Evolutionary conservation across 2,329 filamentous ascomycete genomes (phyloP), one percentile per base, ranked within the genome.

Genomic region (Juglanconis juglandina): DNA sequence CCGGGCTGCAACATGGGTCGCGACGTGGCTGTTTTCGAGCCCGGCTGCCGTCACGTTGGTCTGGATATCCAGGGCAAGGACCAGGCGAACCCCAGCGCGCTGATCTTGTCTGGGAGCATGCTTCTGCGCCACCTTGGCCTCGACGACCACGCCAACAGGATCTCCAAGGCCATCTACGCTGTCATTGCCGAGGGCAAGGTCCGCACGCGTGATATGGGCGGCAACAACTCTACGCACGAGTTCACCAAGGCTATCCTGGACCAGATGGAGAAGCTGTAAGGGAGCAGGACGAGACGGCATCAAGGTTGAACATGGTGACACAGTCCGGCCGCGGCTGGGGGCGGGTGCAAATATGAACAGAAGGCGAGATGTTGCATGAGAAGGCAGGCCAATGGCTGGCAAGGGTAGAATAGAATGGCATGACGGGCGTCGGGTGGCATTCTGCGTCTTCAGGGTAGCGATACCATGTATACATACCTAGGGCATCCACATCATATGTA

Each of bases 61-160:
- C 89, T 99, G 53, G 95, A 99, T 77, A 99, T 99, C 82, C 93
- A 98, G 88, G 95, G 95, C 83, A 97, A 97, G 85, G 93, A 97
- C 79, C 92, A 98, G 83, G 95, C 95, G 67, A 99, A 99, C 86
- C 95, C 95, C 57, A 97, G 92, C 59, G 95, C 95, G 66, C 84
- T 99, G 82, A 86, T 99, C 68, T 89, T 99, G 66, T 96, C 92
- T 62, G 92, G 92, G 67, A 91, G 92, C 75, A 99, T 99, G 95
- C 89, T 99, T 71, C 86, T 99, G 76, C 90, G 95, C 74, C 95
- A 99, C 81, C 86, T 99, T 67, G 95, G 95, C 69, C 89, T 99
- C 55, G 94, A 99, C 74, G 92, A 98, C 77, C 95, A 99, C 77
- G 95, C 95, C 72, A 97, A 97, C 87, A 89, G 95, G 75, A 96